Percentiles rank a stretch among this genome's conserved stretches.
Conservation (phyloP, 176 grass and related monocot genomes). For the Oryza australiensis region DNA sequence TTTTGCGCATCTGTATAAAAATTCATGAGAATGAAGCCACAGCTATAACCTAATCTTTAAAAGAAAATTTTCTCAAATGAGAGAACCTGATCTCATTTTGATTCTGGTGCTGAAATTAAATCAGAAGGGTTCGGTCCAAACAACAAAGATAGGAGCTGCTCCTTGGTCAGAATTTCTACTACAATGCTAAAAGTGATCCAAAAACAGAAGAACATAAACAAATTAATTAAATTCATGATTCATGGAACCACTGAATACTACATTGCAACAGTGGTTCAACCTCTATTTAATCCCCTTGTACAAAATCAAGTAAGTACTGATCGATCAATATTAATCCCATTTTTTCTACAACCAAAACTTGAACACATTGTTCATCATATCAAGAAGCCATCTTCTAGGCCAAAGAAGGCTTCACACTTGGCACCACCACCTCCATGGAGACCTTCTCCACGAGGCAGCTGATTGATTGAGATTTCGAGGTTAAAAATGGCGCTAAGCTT, state of each 20-base stretch:
- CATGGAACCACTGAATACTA: neutral
- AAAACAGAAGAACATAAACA: neutral
- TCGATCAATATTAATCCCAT: neutral
- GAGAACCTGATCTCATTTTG: too few relatives aligned
- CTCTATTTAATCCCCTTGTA: constrained; percentile 21
- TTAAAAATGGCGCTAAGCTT: constrained; percentile 5
- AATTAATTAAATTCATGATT: constrained; percentile 4
- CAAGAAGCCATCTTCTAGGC: constrained; percentile 39
- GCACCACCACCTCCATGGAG: neutral
- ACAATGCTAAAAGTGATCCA: neutral
- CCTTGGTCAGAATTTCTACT: too few relatives aligned
- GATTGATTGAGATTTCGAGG: neutral
- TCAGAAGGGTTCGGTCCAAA: too few relatives aligned
- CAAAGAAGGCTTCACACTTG: constrained; percentile 33
- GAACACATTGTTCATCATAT: neutral
- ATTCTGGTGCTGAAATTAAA: too few relatives aligned
- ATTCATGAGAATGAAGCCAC: too few relatives aligned
- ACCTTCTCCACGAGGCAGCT: constrained; percentile 1
- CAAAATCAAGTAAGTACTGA: neutral
- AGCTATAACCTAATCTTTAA: too few relatives aligned
- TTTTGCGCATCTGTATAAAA: too few relatives aligned
- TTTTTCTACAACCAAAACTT: constrained; percentile 4
- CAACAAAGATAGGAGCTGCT: too few relatives aligned
- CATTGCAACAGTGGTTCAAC: constrained; percentile 4
- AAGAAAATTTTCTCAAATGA: too few relatives aligned